These are phyloP conservation scores for Clonostachys rosea DNA, from an alignment of 2,329 filamentous ascomycete species.

Conservation along the genomic window DNA sequence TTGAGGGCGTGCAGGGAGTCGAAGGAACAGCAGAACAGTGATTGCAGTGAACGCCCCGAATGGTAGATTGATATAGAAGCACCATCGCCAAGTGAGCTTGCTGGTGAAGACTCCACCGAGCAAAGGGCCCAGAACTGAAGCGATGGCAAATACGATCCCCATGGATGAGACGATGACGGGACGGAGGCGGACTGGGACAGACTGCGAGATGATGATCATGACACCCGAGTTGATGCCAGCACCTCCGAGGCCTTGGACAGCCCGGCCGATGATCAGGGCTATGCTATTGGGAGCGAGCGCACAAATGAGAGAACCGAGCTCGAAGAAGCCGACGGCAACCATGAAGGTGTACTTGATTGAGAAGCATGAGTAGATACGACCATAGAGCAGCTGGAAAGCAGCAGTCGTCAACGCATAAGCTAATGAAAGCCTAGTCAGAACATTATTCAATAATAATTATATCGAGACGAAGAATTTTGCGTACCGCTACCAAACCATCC, in stretches of 20 bases:
- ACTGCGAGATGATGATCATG: background rate
- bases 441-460: no score
- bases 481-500: conserved; percentile 54
- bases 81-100: conserved; percentile 3
- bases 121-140: conserved; percentile 41
- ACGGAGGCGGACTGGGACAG: background rate
- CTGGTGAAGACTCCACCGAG: conserved; percentile 42
- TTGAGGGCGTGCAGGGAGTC: conserved; percentile 11
- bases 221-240: conserved; percentile 36
- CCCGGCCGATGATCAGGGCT: conserved; percentile 50
- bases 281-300: conserved; percentile 48
- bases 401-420: conserved; percentile 32
- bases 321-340: conserved; percentile 43
- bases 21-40: conserved; percentile 20
- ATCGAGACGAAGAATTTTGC: no score
- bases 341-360: conserved; percentile 44
- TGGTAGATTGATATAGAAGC: conserved; percentile 17
- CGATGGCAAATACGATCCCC: conserved; percentile 40
- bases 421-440: no score
- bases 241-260: conserved; percentile 50
- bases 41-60: conserved; percentile 6
- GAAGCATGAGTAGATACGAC: conserved; percentile 50
- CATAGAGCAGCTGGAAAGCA: conserved; percentile 42
- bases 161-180: background rate
- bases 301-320: conserved; percentile 49